A percentile compares a stretch with the other conserved stretches of the same genome.
phyloP scores from a whole-genome alignment of 2,329 filamentous ascomycete genomes.

The Trichoderma sp. region DNA sequence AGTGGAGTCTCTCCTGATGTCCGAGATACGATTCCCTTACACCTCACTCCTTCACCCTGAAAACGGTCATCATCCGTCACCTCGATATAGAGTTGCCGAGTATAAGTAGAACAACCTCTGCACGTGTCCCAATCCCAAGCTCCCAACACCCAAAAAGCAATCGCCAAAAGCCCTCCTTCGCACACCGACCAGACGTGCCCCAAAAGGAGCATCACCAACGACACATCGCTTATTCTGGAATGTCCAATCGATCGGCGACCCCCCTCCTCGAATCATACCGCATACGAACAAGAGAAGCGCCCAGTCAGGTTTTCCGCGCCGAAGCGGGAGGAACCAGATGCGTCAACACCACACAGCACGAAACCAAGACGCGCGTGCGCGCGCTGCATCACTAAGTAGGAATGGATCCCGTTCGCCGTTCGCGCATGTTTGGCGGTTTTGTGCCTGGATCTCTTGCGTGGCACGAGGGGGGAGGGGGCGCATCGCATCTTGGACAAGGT shows the following conservation, averaged over 20 bases:
- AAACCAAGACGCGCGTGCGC: not conserved
- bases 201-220: not conserved
- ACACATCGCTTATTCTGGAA: constrained; percentile 19
- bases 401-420: not conserved
- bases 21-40: too few species aligned
- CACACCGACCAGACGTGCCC: constrained; percentile 15
- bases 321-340: not conserved
- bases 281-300: not conserved
- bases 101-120: not conserved
- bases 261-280: not conserved
- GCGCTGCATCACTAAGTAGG: not conserved
- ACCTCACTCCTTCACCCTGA: too few species aligned
- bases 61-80: too few species aligned
- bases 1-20: not conserved
- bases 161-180: not conserved
- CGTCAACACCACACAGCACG: not conserved
- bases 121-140: not conserved
- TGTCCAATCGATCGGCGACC: constrained; percentile 9
- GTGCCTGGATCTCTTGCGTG: constrained; percentile 1
- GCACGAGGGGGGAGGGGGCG: too few species aligned
- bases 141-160: not conserved
- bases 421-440: not conserved
- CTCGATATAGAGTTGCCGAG: too few species aligned
- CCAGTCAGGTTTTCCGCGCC: constrained; percentile 10
- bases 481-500: too few species aligned